Conservation (phyloP, 2,329 filamentous ascomycete species). For the Scedosporium boydii region DNA sequence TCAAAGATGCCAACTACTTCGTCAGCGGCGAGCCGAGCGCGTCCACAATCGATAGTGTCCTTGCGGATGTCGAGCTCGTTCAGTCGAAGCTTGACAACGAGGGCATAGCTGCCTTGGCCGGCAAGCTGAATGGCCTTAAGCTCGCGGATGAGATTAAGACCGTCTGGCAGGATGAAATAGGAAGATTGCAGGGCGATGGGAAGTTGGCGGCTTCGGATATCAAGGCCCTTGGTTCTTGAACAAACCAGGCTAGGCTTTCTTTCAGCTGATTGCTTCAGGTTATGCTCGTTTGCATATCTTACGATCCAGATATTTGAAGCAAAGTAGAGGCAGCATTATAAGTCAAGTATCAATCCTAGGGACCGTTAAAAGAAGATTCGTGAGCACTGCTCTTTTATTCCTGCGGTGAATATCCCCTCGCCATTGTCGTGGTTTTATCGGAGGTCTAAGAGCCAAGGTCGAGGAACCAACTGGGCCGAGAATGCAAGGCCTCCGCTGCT, state of each 20-base stretch:
- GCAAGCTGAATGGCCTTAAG: constrained; percentile 70
- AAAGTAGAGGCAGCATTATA: too few relatives aligned
- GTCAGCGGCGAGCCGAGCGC: constrained; percentile 61
- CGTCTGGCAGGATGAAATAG: constrained; percentile 69
- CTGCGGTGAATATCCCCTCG: too few relatives aligned
- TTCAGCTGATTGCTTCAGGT: too few relatives aligned
- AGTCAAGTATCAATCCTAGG: too few relatives aligned
- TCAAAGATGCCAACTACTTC: constrained; percentile 99
- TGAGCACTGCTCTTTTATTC: too few relatives aligned
- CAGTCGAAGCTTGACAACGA: constrained; percentile 85
- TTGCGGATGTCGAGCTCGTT: constrained; percentile 77
- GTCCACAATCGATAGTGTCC: constrained; percentile 68
- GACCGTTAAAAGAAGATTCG: too few relatives aligned
- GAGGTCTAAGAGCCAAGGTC: too few relatives aligned
- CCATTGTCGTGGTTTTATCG: too few relatives aligned
- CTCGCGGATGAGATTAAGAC: constrained; percentile 76
- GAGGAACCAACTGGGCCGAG: too few relatives aligned
- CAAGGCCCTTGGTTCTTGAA: constrained; percentile 47
- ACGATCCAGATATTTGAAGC: too few relatives aligned
- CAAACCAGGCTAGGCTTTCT: neutral
- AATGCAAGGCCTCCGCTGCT: too few relatives aligned
- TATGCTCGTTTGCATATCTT: too few relatives aligned
- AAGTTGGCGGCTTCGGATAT: constrained; percentile 79
- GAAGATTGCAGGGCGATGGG: constrained; percentile 68
- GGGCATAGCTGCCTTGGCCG: constrained; percentile 75